phyloP scores from a whole-genome alignment of 495 filamentous ascomycete species.

The Echria macrotheca region DNA sequence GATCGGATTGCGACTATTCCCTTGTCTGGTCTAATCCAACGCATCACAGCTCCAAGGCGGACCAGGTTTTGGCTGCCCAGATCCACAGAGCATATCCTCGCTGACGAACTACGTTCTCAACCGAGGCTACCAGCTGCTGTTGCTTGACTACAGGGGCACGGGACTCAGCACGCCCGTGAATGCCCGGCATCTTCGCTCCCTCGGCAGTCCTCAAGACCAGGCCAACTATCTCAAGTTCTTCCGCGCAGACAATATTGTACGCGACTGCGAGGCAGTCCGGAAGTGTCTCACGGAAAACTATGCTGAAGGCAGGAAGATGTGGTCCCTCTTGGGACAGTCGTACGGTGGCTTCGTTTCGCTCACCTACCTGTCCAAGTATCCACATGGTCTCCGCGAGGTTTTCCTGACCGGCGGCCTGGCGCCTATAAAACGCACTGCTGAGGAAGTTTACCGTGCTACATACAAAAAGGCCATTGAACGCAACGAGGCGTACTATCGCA shows the following conservation, averaged over 20 bases:
- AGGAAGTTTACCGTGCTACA: conserved; percentile 68
- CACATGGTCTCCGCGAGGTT: conserved; percentile 70
- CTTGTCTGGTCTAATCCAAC: conserved; percentile 51
- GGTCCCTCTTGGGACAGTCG: conserved; percentile 80
- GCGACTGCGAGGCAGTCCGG: conserved; percentile 82
- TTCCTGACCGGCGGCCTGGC: conserved; percentile 81
- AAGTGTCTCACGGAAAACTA: conserved; percentile 63
- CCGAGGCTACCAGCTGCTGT: conserved; percentile 79
- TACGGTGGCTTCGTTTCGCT: conserved; percentile 84
- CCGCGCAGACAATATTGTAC: conserved; percentile 83
- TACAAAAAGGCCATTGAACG: conserved; percentile 56
- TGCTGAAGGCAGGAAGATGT: conserved; percentile 66
- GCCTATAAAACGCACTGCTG: conserved; percentile 63
- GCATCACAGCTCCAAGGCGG: conserved; percentile 73
- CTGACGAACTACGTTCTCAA: conserved; percentile 65
- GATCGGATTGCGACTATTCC: conserved; percentile 44
- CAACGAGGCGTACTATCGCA: conserved; percentile 74
- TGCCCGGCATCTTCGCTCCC: conserved; percentile 57
- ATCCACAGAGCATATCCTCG: conserved; percentile 66
- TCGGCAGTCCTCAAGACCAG: conserved; percentile 59
- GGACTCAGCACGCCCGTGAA: conserved; percentile 77
- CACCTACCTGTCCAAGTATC: conserved; percentile 76
- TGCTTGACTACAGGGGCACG: conserved; percentile 84
- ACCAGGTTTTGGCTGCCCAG: conserved; percentile 66
- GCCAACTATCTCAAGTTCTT: conserved; percentile 80